Base-by-base conservation (phyloP, 2,329 filamentous ascomycete species). In the Canariomyces notabilis region DNA sequence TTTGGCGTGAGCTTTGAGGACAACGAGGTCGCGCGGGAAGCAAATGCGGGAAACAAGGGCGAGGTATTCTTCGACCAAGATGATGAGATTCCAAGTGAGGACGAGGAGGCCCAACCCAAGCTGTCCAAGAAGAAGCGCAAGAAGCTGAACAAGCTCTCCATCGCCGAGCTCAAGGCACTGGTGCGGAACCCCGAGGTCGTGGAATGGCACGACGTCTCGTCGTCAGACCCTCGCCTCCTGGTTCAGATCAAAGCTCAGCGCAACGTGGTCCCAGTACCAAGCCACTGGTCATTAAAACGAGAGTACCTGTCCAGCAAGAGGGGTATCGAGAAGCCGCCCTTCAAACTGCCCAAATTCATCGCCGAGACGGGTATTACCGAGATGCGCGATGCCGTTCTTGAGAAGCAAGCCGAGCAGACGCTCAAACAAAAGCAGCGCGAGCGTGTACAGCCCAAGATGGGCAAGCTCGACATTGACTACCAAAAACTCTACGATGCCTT, bases 401-500 rank as follows among this genome's bases (percentile, higher is more conserved):
- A 97, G 67, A 97, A 98, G 67, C 89, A 97, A 65, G 89, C 90
- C 42, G 85, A 95, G 60, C 87, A 93, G 58, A 85, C 81, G 1
- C 72, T 98, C 57, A 96, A 96, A 69, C 90, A 96, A 65, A 96
- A 95, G 67, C 90, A 96, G 69, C 81, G 93, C 39, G 93, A 96
- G 67, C 79, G 93, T 37, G 93, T 98, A 11, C 84, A 89, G 53
- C 89, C 89, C 21, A 97, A 97, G 70, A 93, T 96, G 79, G 93
- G 93, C 52, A 94, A 93, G 66, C 76, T 98, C 41, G 93, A 98
- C 65, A 97, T 98, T 57, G 93, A 98, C 67, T 98, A 98, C 66
- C 89, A 95, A 63, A 96, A 93, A 66, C 81, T 97, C 44, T 97
- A 97, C 69, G 93, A 97, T 64, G 93, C 93, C 4, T 98, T 98